Evolutionary conservation across 306 rosid genomes (phyloP).

Genomic region (cucumber (Cucumis sativus)): Cucumber_9930_V3 NC_026655.2:8191501-8192000

Average conservation of each 20-base stretch:
- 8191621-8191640: constrained; percentile 4
- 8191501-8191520: not conserved
- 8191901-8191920: constrained; percentile 3
- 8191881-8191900: not conserved
- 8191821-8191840: too few relatives aligned
- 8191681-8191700: constrained; percentile 4
- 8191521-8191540: not conserved
- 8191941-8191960: constrained; percentile 1
- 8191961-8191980: not conserved
- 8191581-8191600: not conserved
- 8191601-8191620: constrained; percentile 2
- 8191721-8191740: not conserved
- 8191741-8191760: too few relatives aligned
- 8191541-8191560: not conserved
- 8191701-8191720: not conserved
- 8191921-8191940: not conserved
- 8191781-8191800: not conserved
- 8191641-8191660: not conserved
- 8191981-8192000: not conserved
- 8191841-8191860: not conserved
- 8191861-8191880: not conserved
- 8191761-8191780: not conserved
- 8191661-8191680: not conserved
- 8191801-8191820: not conserved
- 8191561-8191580: not conserved